Percentiles rank a stretch among this genome's conserved stretches.
Evolutionary conservation across 139 green algal genomes (phyloP).

Genomic region (Closterium sp.): DNA sequence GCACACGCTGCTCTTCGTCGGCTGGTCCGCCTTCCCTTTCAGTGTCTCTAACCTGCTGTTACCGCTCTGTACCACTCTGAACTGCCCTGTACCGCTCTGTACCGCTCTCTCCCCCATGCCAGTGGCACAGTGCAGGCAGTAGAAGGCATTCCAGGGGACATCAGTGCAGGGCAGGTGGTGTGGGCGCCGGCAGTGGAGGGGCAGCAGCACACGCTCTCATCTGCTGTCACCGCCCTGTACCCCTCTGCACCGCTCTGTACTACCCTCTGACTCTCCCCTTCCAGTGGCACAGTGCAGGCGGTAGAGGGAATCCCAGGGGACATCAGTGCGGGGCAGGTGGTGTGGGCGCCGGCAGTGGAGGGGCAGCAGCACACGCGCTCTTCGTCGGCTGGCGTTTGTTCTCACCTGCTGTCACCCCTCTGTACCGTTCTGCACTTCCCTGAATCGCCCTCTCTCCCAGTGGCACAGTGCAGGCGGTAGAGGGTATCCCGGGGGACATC

Average conservation of each 20-base stretch:
- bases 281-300: too few relatives aligned
- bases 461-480: conserved; percentile 44
- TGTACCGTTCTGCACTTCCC: too few relatives aligned
- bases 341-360: too few relatives aligned
- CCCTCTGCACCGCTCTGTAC: too few relatives aligned
- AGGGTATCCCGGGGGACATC: conserved; percentile 48
- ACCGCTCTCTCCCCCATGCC: conserved; percentile 39
- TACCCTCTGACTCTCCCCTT: too few relatives aligned
- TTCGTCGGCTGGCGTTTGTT: conserved; percentile 77
- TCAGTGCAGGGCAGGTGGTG: conserved; percentile 67
- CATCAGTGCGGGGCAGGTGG: too few relatives aligned
- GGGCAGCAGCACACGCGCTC: conserved; percentile 14
- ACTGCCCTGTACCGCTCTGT: not conserved
- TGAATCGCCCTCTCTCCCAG: conserved; percentile 43
- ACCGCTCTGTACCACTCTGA: too few relatives aligned
- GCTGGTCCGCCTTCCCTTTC: conserved; percentile 63
- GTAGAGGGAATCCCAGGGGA: too few relatives aligned
- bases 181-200: conserved; percentile 61
- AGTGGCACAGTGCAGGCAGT: conserved; percentile 46
- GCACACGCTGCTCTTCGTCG: conserved; percentile 58
- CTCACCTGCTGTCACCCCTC: too few relatives aligned
- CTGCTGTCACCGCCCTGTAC: too few relatives aligned
- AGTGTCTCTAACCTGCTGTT: too few relatives aligned
- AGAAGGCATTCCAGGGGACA: conserved; percentile 47
- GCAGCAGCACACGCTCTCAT: not conserved